Evolutionary conservation across 495 filamentous ascomycete genomes (phyloP).

Genomic region (Penicillium maclennaniae): DNA sequence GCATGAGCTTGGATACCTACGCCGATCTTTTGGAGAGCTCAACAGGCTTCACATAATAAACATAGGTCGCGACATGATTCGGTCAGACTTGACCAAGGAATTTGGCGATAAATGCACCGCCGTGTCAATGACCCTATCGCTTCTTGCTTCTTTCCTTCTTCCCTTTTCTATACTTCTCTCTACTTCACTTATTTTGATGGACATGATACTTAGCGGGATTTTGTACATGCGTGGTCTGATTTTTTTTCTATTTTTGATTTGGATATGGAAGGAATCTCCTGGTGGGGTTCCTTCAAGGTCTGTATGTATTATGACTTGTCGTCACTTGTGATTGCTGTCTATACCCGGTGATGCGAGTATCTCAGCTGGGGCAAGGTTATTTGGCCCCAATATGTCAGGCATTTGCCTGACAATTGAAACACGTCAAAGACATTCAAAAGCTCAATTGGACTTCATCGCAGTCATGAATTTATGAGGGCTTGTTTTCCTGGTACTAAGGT

Average conservation of each 20-base stretch:
- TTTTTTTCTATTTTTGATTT: neutral
- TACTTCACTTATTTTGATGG: slow-evolving; percentile 2
- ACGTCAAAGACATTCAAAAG: neutral
- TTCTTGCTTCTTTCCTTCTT: slow-evolving; percentile 1
- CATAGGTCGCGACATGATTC: neutral
- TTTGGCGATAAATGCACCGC: neutral
- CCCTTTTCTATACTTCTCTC: too few relatives aligned
- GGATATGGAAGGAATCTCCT: neutral
- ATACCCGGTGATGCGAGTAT: slow-evolving; percentile 19
- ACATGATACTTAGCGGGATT: slow-evolving; percentile 17
- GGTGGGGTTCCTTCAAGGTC: slow-evolving; percentile 1
- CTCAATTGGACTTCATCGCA: neutral
- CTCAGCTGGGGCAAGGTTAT: slow-evolving; percentile 3
- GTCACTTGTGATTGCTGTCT: slow-evolving; percentile 15
- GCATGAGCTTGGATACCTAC: slow-evolving; percentile 44
- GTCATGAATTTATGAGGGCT: neutral
- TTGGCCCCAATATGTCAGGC: neutral
- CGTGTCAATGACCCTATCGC: neutral
- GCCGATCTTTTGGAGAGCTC: slow-evolving; percentile 38
- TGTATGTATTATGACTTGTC: slow-evolving; percentile 16
- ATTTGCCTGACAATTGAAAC: neutral
- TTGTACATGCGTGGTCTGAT: slow-evolving; percentile 15
- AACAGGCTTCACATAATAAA: slow-evolving; percentile 1
- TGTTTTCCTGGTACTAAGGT: neutral
- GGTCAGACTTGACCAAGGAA: too few relatives aligned